Percentiles rank a stretch among this genome's conserved stretches.
phyloP scores from a whole-genome alignment of 202 grass and related monocot species.

The Bolboschoenoplectus hybrid region DNA sequence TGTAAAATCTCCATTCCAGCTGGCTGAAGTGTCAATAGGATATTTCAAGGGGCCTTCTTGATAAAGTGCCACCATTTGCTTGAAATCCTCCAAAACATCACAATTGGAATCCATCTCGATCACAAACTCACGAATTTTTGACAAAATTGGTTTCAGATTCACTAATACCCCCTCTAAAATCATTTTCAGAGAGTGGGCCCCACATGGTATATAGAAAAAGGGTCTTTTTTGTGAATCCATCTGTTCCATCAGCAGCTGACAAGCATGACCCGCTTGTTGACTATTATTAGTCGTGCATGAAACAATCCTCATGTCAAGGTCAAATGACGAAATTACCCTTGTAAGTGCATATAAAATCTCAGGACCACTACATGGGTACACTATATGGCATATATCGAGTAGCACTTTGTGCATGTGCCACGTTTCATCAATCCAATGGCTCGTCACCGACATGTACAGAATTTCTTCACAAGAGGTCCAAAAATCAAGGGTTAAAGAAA shows the following conservation, averaged over 20 bases:
- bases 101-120: slow-evolving; percentile 59
- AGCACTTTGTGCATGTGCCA: slow-evolving; percentile 75
- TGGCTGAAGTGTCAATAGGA: slow-evolving; percentile 72
- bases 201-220: slow-evolving; percentile 90
- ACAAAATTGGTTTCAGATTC: slow-evolving; percentile 65
- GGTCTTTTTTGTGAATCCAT: slow-evolving; percentile 63
- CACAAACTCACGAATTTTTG: slow-evolving; percentile 85
- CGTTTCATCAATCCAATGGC: slow-evolving; percentile 90
- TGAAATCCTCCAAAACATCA: slow-evolving; percentile 78
- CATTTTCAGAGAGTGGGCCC: slow-evolving; percentile 60
- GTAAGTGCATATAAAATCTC: slow-evolving; percentile 63
- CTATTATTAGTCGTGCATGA: slow-evolving; percentile 84
- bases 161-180: slow-evolving; percentile 74
- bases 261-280: slow-evolving; percentile 64
- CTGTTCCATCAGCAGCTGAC: slow-evolving; percentile 56
- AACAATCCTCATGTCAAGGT: slow-evolving; percentile 69
- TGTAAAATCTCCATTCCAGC: slow-evolving; percentile 72
- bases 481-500: slow-evolving; percentile 79
- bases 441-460: slow-evolving; percentile 81
- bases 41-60: slow-evolving; percentile 85
- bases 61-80: slow-evolving; percentile 71
- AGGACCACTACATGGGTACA: slow-evolving; percentile 57
- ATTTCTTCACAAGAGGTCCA: slow-evolving; percentile 90
- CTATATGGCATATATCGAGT: slow-evolving; percentile 79
- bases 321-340: slow-evolving; percentile 63